Percentiles rank a stretch among this genome's conserved stretches.
phyloP scores from a whole-genome alignment of 192 early-diverging fungal genomes.

The Podila clonocystis region DNA sequence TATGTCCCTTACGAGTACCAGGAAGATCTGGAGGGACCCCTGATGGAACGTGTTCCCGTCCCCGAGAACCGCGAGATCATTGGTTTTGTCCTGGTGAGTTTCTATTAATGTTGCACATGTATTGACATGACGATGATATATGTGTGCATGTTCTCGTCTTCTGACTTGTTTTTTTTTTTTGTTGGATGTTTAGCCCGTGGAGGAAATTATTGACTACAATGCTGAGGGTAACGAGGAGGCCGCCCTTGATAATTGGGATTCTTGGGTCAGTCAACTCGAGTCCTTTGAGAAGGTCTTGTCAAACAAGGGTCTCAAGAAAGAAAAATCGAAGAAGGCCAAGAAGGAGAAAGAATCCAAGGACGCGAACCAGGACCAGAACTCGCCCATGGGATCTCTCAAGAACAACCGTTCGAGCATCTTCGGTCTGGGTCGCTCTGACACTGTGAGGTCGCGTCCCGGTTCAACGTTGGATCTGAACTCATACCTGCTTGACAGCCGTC shows the following conservation, averaged over 20 bases:
- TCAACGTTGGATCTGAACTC: conserved; percentile 21
- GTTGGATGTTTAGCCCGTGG: conserved; percentile 17
- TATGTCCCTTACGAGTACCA: conserved; percentile 48
- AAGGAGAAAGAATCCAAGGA: conserved; percentile 17
- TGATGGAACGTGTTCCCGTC: conserved; percentile 48
- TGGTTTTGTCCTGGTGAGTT: conserved; percentile 43
- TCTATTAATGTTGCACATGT: not conserved
- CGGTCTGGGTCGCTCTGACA: conserved; percentile 36
- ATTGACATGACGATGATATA: not conserved
- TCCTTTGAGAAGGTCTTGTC: conserved; percentile 42
- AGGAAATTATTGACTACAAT: conserved; percentile 32
- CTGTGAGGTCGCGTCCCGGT: conserved; percentile 22
- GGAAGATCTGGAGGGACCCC: conserved; percentile 39
- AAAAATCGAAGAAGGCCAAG: conserved; percentile 36
- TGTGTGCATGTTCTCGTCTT: not conserved
- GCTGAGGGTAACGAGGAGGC: conserved; percentile 27
- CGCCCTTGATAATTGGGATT: conserved; percentile 46
- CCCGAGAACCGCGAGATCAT: conserved; percentile 33
- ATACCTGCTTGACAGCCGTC: conserved; percentile 15
- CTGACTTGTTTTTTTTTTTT: not conserved
- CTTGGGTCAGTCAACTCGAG: conserved; percentile 47
- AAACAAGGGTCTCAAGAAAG: conserved; percentile 41
- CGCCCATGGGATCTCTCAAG: conserved; percentile 16
- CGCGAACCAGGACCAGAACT: not conserved
- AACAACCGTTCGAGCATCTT: conserved; percentile 43